Base-by-base conservation (phyloP, 1,139 yeast species). In the Taiozyma sp. region DNA sequence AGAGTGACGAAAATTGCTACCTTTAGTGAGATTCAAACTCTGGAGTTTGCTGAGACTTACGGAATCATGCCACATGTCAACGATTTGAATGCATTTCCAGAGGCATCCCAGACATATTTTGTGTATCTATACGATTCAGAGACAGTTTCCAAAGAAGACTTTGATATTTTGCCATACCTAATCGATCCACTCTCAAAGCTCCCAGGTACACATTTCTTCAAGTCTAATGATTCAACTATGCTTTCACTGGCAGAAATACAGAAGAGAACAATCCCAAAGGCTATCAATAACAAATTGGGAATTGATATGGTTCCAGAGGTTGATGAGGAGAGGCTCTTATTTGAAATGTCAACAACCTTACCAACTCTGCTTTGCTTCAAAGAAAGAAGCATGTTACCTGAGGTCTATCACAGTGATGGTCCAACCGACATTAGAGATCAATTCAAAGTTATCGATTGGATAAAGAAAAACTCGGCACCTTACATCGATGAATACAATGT, bases 301-400 rank as follows among this genome's bases (percentile, higher is more conserved):
- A 10, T 10, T 9, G 58, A 61, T 3, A 39, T 45, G 6, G 69
- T 63, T 40, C 61, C 68, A 2, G 61, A 58, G 45, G 74, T 71
- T 53, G 71, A 79, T 59, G 72, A 73, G 50, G 75, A 75, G 24
- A 63, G 77, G 68, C 74, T 72, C 53, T 65, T 74, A 26, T 72
- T 85, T 22, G 76, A 80, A 22, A 72, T 85, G 1, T 63, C 81
- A 42, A 74, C 89, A 0, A 71, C 83, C 8, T 71, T 72, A 47
- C 95, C 93, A 2, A 80, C 87, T 16, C 59, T 85, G 24, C 66
- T 81, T 40, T 70, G 83, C 24, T 76, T 83, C 61, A 82, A 79
- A 58, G 85, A 84, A 50, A 76, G 79, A 50, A 70, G 81, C 6
- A 63, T 80, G 50, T 64, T 76, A 45, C 76, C 86, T 0, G 68